Conservation (phyloP, 192 early-diverging fungal species). For the Kickxella alabastrina region DNA sequence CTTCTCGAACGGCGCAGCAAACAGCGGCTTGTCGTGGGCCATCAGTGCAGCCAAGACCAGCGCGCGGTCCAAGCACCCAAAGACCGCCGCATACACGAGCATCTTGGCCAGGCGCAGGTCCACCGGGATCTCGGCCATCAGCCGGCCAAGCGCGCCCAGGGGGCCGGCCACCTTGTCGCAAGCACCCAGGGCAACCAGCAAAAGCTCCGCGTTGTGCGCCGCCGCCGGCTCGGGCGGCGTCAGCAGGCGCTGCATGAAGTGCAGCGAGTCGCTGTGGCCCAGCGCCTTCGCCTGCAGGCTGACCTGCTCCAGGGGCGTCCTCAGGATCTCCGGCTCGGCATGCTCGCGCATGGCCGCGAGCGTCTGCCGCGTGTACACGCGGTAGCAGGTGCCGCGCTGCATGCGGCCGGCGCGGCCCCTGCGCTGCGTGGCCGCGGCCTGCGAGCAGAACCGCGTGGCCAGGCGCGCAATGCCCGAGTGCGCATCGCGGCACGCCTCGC, state of each 20-base stretch:
- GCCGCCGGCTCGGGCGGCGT: conserved; percentile 62
- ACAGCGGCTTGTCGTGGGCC: conserved; percentile 23
- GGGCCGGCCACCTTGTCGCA: conserved; percentile 43
- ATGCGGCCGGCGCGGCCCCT: conserved; percentile 83
- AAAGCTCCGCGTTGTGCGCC: conserved; percentile 55
- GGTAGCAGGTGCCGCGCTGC: conserved; percentile 70
- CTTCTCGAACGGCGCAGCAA: conserved; percentile 17
- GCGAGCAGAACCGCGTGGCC: conserved; percentile 50
- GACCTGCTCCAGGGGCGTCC: conserved; percentile 81
- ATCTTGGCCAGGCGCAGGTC: conserved; percentile 79
- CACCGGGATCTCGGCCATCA: conserved; percentile 67
- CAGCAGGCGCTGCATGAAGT: conserved; percentile 57
- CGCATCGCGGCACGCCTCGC: conserved; percentile 56
- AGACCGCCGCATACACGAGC: conserved; percentile 67
- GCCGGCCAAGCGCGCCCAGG: conserved; percentile 66
- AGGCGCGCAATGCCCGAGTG: conserved; percentile 59
- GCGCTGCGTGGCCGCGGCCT: conserved; percentile 62
- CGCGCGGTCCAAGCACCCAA: conserved; percentile 69
- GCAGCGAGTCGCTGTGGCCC: conserved; percentile 56
- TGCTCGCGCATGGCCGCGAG: conserved; percentile 55
- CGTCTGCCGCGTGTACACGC: conserved; percentile 58
- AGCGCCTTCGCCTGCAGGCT: conserved; percentile 68
- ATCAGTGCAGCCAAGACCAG: conserved; percentile 67
- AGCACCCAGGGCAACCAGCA: conserved; percentile 62
- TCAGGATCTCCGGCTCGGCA: conserved; percentile 71